These are phyloP conservation scores for Russula ochroleuca DNA, from an alignment of 768 basidiomycete genomes.

Conservation along the genomic window DNA sequence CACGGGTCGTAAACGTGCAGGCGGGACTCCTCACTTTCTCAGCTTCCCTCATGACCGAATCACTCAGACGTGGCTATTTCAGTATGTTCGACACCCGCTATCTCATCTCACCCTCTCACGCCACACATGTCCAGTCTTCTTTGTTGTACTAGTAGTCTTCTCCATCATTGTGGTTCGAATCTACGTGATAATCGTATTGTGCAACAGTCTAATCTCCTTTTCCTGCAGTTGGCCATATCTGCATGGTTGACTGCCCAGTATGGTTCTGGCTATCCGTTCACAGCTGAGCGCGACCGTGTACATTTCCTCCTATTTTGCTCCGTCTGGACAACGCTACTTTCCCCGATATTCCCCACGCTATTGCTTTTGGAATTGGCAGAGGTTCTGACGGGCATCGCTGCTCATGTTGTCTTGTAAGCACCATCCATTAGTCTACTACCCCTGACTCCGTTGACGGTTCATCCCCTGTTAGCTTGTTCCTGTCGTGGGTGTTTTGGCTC, in stretches of 20 bases:
- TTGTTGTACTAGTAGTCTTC: conserved; percentile 16
- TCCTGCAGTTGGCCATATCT: conserved; percentile 56
- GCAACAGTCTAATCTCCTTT: neutral
- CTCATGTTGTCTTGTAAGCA: conserved; percentile 24
- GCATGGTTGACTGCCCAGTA: conserved; percentile 67
- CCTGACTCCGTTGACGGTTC: neutral
- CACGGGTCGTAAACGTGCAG: neutral
- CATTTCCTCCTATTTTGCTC: conserved; percentile 29
- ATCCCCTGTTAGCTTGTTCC: conserved; percentile 15
- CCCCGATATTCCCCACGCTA: conserved; percentile 22
- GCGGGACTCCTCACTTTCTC: neutral
- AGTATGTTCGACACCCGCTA: conserved; percentile 6
- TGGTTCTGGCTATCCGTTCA: conserved; percentile 49
- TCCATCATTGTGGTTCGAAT: conserved; percentile 24
- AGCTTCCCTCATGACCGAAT: conserved; percentile 12
- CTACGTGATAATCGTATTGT: neutral
- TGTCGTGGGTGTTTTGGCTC: conserved; percentile 29
- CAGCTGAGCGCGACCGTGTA: conserved; percentile 49
- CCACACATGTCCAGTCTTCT: conserved; percentile 15
- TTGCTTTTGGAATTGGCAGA: conserved; percentile 3
- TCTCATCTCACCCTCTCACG: neutral
- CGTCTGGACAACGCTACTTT: conserved; percentile 25
- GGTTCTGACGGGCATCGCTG: conserved; percentile 18
- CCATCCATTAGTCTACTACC: neutral
- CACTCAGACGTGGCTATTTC: conserved; percentile 20